Conservation (phyloP, 2,329 filamentous ascomycete species). For the Penicillium brasilianum region DNA sequence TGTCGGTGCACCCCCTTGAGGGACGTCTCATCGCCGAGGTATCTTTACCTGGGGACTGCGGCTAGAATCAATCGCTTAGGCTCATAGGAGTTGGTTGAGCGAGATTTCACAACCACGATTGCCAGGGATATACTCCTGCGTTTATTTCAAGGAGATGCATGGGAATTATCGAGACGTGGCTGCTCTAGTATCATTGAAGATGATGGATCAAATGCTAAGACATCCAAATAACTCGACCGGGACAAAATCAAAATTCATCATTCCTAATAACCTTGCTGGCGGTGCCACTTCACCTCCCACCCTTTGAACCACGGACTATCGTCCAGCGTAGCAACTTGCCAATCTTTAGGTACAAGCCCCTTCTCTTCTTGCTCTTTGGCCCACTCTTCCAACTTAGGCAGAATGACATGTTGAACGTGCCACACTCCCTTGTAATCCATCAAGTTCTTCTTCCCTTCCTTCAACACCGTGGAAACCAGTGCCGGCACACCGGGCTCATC, state of each 20-base stretch:
- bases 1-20: neutral
- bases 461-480: slow-evolving; percentile 70
- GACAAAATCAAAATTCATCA: neutral
- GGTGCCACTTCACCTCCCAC: slow-evolving; percentile 77
- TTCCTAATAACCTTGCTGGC: slow-evolving; percentile 64
- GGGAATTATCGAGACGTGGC: neutral
- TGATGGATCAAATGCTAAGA: neutral
- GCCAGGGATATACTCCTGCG: neutral
- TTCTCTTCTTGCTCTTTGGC: slow-evolving; percentile 68
- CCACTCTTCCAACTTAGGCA: slow-evolving; percentile 68
- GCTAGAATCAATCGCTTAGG: neutral
- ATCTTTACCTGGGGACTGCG: neutral
- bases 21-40: neutral
- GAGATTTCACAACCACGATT: neutral
- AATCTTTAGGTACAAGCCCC: slow-evolving; percentile 64
- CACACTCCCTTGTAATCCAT: slow-evolving; percentile 84
- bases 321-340: slow-evolving; percentile 71
- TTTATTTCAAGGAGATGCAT: neutral
- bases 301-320: slow-evolving; percentile 77
- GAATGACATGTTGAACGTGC: slow-evolving; percentile 75
- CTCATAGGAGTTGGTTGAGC: neutral
- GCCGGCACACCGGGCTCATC: slow-evolving; percentile 75
- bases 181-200: neutral
- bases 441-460: slow-evolving; percentile 70
- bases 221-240: neutral